phyloP scores from a whole-genome alignment of 768 basidiomycete genomes.

The Amanita polypyramis region DNA sequence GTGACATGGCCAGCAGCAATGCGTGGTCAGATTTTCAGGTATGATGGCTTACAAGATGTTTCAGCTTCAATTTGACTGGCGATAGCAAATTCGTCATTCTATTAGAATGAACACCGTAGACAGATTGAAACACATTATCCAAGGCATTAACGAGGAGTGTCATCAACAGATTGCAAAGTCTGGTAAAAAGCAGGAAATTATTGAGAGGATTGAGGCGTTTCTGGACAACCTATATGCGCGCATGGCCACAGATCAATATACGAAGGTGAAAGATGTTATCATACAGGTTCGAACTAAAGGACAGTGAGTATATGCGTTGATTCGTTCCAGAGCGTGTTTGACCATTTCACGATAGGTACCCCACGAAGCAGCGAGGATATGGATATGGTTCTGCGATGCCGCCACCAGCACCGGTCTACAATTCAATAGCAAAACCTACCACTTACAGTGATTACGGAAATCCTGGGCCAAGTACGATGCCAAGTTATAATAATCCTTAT shows the following conservation, averaged over 20 bases:
- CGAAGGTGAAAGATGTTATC: conserved; percentile 56
- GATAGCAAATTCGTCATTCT: conserved; percentile 56
- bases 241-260: conserved; percentile 50
- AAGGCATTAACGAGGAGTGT: conserved; percentile 73
- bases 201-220: conserved; percentile 56
- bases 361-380: neutral
- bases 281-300: conserved; percentile 55
- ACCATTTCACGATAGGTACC: conserved; percentile 5
- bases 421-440: conserved; percentile 19
- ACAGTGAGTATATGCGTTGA: conserved; percentile 38
- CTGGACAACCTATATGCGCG: conserved; percentile 55
- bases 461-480: conserved; percentile 24
- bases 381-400: conserved; percentile 9
- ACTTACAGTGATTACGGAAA: conserved; percentile 16
- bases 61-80: conserved; percentile 1
- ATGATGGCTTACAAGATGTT: conserved; percentile 1
- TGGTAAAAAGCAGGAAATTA: conserved; percentile 83
- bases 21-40: conserved; percentile 73
- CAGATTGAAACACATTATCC: conserved; percentile 72
- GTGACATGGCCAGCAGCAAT: conserved; percentile 48
- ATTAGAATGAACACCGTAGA: conserved; percentile 78
- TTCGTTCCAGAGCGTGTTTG: conserved; percentile 3
- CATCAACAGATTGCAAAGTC: conserved; percentile 55
- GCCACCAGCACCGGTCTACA: conserved; percentile 13
- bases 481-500: conserved; percentile 53